These are phyloP conservation scores for Ceratorhiza oryzae-sativae DNA, from an alignment of 1,284 basidiomycete species.

Conservation along the genomic window DNA sequence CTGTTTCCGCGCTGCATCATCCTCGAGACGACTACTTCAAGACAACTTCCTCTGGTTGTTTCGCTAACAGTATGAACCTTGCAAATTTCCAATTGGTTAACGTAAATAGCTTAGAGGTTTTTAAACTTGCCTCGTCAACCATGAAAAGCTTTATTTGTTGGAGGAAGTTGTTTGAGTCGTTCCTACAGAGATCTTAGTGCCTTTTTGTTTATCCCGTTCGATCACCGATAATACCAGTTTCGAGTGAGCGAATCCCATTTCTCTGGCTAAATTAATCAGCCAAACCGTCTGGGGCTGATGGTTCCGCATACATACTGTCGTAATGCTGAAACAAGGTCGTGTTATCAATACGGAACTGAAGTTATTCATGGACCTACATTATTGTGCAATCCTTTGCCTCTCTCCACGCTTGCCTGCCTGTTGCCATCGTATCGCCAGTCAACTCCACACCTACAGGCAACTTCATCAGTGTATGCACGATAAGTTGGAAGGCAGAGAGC, in stretches of 20 bases:
- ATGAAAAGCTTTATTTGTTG: conserved; percentile 78
- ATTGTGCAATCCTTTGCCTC: conserved; percentile 75
- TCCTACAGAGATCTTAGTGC: conserved; percentile 58
- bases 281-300: neutral
- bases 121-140: conserved; percentile 80
- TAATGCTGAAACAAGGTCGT: conserved; percentile 60
- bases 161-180: conserved; percentile 68
- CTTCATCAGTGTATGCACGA: neutral
- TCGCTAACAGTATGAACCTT: conserved; percentile 95
- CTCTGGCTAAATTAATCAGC: conserved; percentile 68
- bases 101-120: neutral
- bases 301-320: conserved; percentile 62
- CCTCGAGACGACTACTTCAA: conserved; percentile 93
- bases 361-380: conserved; percentile 60
- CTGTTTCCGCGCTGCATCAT: conserved; percentile 79
- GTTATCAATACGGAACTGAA: neutral
- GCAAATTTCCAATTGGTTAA: conserved; percentile 19
- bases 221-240: conserved; percentile 71
- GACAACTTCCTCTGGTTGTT: conserved; percentile 77
- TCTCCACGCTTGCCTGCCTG: conserved; percentile 69
- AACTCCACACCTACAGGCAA: conserved; percentile 75
- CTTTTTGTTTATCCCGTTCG: neutral
- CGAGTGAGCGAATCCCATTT: conserved; percentile 94
- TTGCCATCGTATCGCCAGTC: conserved; percentile 84
- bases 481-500: conserved; percentile 43